Base-by-base conservation (phyloP, 306 rosid species). In the Vigna mungo region DNA sequence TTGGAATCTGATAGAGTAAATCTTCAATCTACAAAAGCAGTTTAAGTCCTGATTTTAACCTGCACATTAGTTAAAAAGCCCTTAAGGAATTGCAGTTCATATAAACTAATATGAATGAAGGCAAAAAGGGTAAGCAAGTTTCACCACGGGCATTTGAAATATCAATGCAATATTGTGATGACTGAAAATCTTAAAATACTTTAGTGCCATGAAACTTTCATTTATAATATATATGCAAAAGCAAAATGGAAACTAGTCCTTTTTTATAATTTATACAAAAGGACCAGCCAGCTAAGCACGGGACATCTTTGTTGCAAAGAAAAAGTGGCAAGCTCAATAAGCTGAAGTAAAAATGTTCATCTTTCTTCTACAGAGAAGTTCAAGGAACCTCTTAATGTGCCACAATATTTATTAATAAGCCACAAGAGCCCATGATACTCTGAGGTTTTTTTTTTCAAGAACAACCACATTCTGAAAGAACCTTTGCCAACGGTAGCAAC, bases 221-320 rank as follows among this genome's bases (percentile, higher is more conserved):
- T 9, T 15, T 11, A 65, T 47, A 25, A 25, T 25, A 25, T 43
- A 46, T 20, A 65, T 44, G 69, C 55, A 65, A 27, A 47, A 34
- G 46, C 34, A 65, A 65, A 47, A 21, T 12, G 12, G 18, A 43
- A 72, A 51, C 74, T 51, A 10, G 8, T 59, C 41, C 7, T 11
- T 8, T 49, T 59, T 25, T 34, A 78, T 20, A 55, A 49, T 51
- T 46, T 43, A 53, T 21, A 41, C 4, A 39, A 41, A 14, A 16
- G 18, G 27, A 66, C 67, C 37, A 55, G 68, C 72, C 20, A 56
- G 21, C 48, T 32, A 68, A 16, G 65, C 47, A 12, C 2, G 25
- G 64, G 2, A 80, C 46, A 67, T 58, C 74, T 56, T 80, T 74
- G 72, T 14, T 74, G 5, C 53, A n/a, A 51, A 68, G 64, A 59